Percentiles rank a stretch among this genome's conserved stretches.
phyloP scores from a whole-genome alignment of 176 grass and related monocot species.

The Aegilops tauschii region DNA sequence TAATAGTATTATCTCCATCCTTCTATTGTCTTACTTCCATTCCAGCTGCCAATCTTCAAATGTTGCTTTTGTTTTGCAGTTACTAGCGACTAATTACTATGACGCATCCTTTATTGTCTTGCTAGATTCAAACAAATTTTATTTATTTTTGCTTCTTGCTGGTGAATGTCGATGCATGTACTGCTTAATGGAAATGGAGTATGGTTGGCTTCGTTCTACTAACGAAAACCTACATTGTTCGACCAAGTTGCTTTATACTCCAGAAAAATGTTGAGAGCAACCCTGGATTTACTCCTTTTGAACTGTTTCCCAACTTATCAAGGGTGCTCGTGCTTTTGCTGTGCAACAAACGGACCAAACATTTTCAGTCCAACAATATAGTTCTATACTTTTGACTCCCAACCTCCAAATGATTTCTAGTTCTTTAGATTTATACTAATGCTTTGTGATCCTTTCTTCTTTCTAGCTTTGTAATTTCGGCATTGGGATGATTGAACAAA shows the following conservation, averaged over 20 bases:
- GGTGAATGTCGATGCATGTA: background rate
- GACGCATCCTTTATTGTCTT: background rate
- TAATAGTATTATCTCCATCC: background rate
- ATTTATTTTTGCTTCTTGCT: background rate
- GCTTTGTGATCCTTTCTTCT: background rate
- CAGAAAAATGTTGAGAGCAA: background rate
- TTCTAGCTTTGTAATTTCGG: background rate
- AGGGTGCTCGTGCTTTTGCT: background rate
- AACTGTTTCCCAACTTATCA: constrained; percentile 4
- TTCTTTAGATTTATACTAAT: constrained; percentile 3
- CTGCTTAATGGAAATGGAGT: background rate
- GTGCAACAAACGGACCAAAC: background rate
- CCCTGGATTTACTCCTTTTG: background rate
- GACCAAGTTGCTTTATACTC: background rate
- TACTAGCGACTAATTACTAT: background rate
- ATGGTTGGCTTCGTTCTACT: background rate
- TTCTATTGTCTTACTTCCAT: background rate
- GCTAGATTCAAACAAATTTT: background rate
- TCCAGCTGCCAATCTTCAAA: constrained; percentile 2
- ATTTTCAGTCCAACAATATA: background rate
- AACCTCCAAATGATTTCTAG: constrained; percentile 5
- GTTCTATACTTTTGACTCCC: background rate
- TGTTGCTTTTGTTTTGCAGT: background rate
- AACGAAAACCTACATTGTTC: background rate
- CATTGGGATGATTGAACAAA: background rate